phyloP scores from a whole-genome alignment of 208 protist genomes.

The Leishmania mexicana region DNA sequence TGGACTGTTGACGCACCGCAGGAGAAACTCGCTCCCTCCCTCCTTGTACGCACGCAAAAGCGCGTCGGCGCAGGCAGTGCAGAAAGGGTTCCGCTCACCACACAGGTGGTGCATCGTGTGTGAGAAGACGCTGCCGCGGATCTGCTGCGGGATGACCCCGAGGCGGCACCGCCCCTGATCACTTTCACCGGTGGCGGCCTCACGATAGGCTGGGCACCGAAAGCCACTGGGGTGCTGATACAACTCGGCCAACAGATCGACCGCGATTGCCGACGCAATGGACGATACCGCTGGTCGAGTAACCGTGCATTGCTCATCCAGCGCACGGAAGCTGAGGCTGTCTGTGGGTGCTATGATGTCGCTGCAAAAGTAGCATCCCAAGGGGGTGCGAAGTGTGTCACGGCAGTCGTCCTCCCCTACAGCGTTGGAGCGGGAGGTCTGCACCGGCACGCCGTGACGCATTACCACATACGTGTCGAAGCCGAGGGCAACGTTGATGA shows the following conservation, averaged over 20 bases:
- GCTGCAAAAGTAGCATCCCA: conserved; percentile 99
- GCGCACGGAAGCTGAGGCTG: conserved; percentile 92
- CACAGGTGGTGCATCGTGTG: conserved; percentile 72
- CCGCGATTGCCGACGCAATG: conserved; percentile 92
- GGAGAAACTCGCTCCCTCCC: conserved; percentile 89
- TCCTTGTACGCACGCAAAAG: conserved; percentile 75
- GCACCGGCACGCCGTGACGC: conserved; percentile 91
- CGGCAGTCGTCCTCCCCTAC: not conserved
- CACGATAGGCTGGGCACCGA: conserved; percentile 57
- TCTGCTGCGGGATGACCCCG: conserved; percentile 87
- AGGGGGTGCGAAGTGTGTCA: not conserved
- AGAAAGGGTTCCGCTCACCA: conserved; percentile 85
- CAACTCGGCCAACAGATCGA: conserved; percentile 94
- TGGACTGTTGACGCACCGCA: conserved; percentile 90
- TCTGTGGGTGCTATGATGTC: conserved; percentile 94
- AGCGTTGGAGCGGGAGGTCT: conserved; percentile 20
- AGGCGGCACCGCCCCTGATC: conserved; percentile 41
- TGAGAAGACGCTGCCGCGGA: conserved; percentile 85
- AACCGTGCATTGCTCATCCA: conserved; percentile 99
- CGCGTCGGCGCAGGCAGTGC: conserved; percentile 92
- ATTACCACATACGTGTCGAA: conserved; percentile 98
- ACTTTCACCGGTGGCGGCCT: conserved; percentile 20
- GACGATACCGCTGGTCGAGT: conserved; percentile 94
- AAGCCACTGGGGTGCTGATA: conserved; percentile 92
- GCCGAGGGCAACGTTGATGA: conserved; percentile 97